Conservation (phyloP, 805 yeast species). For the Candida sphagnicola region DNA sequence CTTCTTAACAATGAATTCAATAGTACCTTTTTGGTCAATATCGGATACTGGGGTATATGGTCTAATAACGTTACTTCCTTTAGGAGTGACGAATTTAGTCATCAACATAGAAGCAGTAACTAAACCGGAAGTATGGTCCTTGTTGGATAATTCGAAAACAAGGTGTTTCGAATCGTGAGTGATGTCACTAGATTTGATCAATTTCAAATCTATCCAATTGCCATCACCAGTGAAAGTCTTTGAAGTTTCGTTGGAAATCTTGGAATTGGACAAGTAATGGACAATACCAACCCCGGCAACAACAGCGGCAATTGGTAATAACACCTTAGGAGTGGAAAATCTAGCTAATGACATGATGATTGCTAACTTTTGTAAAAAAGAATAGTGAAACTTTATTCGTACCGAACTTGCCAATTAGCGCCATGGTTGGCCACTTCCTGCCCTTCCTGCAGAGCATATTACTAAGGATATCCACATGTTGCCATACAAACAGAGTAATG, state of each 20-base stretch:
- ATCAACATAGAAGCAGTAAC: conserved; percentile 74
- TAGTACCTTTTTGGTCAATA: conserved; percentile 61
- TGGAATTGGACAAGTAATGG: conserved; percentile 13
- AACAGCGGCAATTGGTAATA: conserved; percentile 27
- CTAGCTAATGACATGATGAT: conserved; percentile 14
- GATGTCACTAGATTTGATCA: conserved; percentile 44
- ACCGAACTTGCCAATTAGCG: too few species aligned
- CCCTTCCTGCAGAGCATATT: too few species aligned
- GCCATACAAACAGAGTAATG: too few species aligned
- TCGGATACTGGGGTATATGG: conserved; percentile 86
- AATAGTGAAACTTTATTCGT: too few species aligned
- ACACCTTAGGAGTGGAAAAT: conserved; percentile 20
- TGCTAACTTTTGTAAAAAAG: background rate
- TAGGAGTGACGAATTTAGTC: conserved; percentile 76
- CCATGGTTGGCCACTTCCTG: background rate
- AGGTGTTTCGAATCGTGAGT: conserved; percentile 65
- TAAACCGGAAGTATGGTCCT: conserved; percentile 72
- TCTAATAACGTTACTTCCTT: conserved; percentile 84
- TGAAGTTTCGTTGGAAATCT: conserved; percentile 32
- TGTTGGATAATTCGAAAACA: conserved; percentile 63
- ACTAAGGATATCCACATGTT: too few species aligned
- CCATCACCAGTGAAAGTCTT: conserved; percentile 54
- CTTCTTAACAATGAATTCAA: conserved; percentile 79
- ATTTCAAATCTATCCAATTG: conserved; percentile 69
- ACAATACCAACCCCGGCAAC: conserved; percentile 34